These are phyloP conservation scores for Termitomyces sp. DNA, from an alignment of 768 basidiomycete species.

Conservation along the genomic window DNA sequence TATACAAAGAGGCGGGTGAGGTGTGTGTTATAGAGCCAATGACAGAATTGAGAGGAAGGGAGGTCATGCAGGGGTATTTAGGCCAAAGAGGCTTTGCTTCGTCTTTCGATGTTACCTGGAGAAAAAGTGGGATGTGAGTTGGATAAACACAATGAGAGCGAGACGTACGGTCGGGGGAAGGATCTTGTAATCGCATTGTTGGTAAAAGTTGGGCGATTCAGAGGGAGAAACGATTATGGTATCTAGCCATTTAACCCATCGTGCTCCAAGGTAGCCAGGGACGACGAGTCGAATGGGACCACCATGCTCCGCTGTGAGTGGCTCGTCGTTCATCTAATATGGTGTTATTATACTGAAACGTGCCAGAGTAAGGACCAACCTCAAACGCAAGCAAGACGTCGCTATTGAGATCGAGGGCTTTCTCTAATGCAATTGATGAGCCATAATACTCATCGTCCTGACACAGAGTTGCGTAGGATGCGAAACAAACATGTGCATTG, in stretches of 20 bases:
- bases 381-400: conserved; percentile 61
- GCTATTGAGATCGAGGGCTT: conserved; percentile 37
- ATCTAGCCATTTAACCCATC: conserved; percentile 77
- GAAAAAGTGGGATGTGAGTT: conserved; percentile 1
- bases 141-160: conserved; percentile 2
- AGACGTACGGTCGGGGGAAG: conserved; percentile 42
- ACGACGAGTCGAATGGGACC: conserved; percentile 63
- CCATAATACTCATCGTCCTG: conserved; percentile 61
- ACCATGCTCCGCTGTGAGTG: conserved; percentile 54
- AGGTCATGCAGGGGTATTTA: conserved; percentile 52
- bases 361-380: conserved; percentile 23
- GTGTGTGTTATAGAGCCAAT: conserved; percentile 35
- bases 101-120: conserved; percentile 40
- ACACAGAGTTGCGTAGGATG: conserved; percentile 53
- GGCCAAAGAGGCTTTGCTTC: conserved; percentile 42
- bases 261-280: conserved; percentile 62
- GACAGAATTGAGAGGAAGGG: conserved; percentile 57
- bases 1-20: conserved; percentile 27
- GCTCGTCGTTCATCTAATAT: conserved; percentile 59
- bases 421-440: conserved; percentile 51
- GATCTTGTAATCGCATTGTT: conserved; percentile 67
- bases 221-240: conserved; percentile 43
- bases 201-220: conserved; percentile 67
- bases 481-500: conserved; percentile 51
- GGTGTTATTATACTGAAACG: too few relatives aligned